These are phyloP conservation scores for Fusarium oxysporum DNA, from an alignment of 2,329 filamentous ascomycete species.

Conservation along the genomic window DNA sequence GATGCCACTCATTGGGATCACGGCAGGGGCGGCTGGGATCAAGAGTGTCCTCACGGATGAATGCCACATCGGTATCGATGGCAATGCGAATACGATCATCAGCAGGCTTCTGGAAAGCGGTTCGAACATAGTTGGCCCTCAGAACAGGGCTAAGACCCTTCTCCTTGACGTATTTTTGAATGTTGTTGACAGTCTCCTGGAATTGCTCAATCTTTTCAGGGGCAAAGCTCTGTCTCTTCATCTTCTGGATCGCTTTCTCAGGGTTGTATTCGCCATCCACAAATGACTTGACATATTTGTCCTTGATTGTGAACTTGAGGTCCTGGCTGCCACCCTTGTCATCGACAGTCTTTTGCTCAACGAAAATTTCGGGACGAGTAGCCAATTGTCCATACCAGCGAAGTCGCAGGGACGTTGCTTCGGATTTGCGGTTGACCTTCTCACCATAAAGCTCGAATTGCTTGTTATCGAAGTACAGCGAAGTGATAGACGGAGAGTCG, in stretches of 20 bases:
- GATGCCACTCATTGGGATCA: conserved; percentile 90
- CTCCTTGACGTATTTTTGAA: conserved; percentile 83
- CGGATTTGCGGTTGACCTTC: conserved; percentile 81
- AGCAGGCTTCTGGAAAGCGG: conserved; percentile 94
- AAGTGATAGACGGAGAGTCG: conserved; percentile 91
- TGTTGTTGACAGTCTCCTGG: conserved; percentile 77
- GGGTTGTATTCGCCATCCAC: conserved; percentile 88
- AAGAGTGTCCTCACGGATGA: conserved; percentile 83
- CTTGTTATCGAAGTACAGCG: conserved; percentile 92
- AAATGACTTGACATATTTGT: conserved; percentile 91
- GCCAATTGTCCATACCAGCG: conserved; percentile 92
- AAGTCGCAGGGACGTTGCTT: conserved; percentile 85
- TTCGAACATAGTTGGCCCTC: conserved; percentile 92
- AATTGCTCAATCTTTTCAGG: conserved; percentile 75
- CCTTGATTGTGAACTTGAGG: conserved; percentile 85
- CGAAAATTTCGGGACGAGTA: conserved; percentile 80
- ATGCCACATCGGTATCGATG: conserved; percentile 90
- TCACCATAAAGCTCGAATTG: conserved; percentile 87
- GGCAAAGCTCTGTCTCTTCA: conserved; percentile 80
- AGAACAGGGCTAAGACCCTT: conserved; percentile 85
- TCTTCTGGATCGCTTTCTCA: conserved; percentile 90
- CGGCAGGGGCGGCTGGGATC: conserved; percentile 88
- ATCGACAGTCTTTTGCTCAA: conserved; percentile 90
- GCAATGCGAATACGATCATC: conserved; percentile 92
- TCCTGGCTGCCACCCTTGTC: conserved; percentile 83